Conservation (phyloP, 1,139 yeast species). For the Taphrina communis region DNA sequence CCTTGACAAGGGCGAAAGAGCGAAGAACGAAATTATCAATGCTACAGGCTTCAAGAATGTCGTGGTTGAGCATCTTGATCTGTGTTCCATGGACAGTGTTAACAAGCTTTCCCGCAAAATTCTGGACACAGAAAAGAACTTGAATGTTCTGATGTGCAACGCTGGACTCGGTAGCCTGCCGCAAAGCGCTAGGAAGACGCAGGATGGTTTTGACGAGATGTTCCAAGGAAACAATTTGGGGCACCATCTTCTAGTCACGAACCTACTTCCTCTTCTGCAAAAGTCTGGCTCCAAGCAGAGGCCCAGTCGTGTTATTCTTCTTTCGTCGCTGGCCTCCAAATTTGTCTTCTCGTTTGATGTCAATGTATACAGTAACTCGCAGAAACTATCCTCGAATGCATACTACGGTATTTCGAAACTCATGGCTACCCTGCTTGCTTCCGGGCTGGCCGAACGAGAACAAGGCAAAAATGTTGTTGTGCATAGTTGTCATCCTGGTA, state of each 20-base stretch:
- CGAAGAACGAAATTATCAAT: constrained; percentile 13
- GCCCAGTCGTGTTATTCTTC: constrained; percentile 25
- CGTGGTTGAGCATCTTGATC: constrained; percentile 32
- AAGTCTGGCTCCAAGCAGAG: constrained; percentile 47
- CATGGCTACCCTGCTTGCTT: constrained; percentile 24
- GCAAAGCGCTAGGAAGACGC: constrained; percentile 42
- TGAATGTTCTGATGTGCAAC: constrained; percentile 45
- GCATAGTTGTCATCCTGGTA: constrained; percentile 29
- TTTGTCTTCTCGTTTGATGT: constrained; percentile 27
- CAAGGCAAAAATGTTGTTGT: constrained; percentile 2
- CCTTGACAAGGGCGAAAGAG: constrained; percentile 49
- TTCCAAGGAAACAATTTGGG: constrained; percentile 79
- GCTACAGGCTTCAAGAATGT: constrained; percentile 15
- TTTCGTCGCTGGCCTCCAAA: constrained; percentile 32
- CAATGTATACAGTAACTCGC: constrained; percentile 17
- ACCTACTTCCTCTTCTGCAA: constrained; percentile 62
- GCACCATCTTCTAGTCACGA: constrained; percentile 71
- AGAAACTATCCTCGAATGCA: constrained; percentile 13
- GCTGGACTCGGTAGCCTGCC: constrained; percentile 43
- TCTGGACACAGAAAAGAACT: constrained; percentile 41
- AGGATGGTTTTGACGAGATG: constrained; percentile 56
- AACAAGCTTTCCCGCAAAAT: constrained; percentile 42
- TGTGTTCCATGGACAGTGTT: constrained; percentile 53
- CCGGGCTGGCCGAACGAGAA: constrained; percentile 12
- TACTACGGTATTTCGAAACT: constrained; percentile 30